These are phyloP conservation scores for Myriosclerotinia scirpicola DNA, from an alignment of 2,329 filamentous ascomycete species.

Conservation along the genomic window DNA sequence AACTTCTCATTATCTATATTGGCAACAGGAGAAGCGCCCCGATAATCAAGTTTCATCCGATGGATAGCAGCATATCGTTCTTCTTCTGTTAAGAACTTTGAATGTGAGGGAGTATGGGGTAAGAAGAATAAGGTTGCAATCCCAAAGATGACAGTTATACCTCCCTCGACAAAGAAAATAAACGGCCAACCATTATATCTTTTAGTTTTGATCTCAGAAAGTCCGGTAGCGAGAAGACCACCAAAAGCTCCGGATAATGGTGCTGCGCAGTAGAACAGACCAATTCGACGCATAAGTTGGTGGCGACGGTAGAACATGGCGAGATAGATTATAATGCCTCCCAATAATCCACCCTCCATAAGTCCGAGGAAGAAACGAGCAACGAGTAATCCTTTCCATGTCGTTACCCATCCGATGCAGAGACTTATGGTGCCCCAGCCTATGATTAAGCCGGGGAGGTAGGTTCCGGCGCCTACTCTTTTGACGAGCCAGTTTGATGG, in stretches of 20 bases:
- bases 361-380: constrained; percentile 51
- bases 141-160: constrained; percentile 15
- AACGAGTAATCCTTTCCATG: constrained; percentile 46
- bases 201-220: constrained; percentile 29
- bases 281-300: constrained; percentile 80
- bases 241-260: constrained; percentile 78
- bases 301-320: constrained; percentile 61
- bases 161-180: constrained; percentile 23
- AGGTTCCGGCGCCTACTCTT: constrained; percentile 41
- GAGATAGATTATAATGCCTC: constrained; percentile 58
- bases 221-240: constrained; percentile 60
- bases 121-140: constrained; percentile 11
- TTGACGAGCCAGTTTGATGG: constrained; percentile 44
- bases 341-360: constrained; percentile 50
- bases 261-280: constrained; percentile 83
- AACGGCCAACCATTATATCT: constrained; percentile 21
- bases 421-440: constrained; percentile 49
- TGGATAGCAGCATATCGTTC: constrained; percentile 14
- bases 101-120: constrained; percentile 22
- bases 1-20: constrained; percentile 21
- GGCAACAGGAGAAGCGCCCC: constrained; percentile 1
- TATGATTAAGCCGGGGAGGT: constrained; percentile 45
- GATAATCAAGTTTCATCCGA: constrained; percentile 22
- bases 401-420: constrained; percentile 48
- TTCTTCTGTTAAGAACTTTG: constrained; percentile 14